Evolutionary conservation across 495 filamentous ascomycete species (phyloP), one percentile per base, ranked within the genome.

Genomic region (Friedmanniomyces endolithicus): DNA sequence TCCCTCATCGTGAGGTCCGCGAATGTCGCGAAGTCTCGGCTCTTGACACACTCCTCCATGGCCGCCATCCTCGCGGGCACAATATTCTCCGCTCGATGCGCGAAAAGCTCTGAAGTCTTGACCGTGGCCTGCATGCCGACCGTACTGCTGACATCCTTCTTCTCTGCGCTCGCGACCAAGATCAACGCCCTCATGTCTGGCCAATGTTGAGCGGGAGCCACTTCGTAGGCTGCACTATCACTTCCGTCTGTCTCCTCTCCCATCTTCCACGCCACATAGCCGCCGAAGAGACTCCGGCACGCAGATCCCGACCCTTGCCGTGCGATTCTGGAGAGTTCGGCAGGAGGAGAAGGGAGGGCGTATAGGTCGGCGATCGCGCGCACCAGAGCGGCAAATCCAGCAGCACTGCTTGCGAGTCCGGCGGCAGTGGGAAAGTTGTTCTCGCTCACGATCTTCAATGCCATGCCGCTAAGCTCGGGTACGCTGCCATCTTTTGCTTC

Each of bases 341-440:
- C 79, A 0, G 89, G 84, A 1, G 82, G 79, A 48, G 84, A 75
- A 0, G 84, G 83, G 1, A 98, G 81, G 64, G 84, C 73, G 72
- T 96, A 98, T 29, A 98, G 78, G 66, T 96, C 76, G 14, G 94
- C 92, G 58, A 98, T 87, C 39, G 88, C 88, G 44, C 90, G 81
- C 39, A 97, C 89, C 0, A 98, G 80, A 14, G 92, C 92, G 16
- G 92, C 92, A 65, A 97, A 97, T 34, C 92, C 92, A 4, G 92
- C 92, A 14, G 92, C 92, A 0, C 86, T 92, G 46, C 81, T 86
- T 23, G 92, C 92, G 19, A 98, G 82, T 16, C 92, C 92, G n/a
- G 92, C 92, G 27, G 92, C 92, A 23, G 92, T 98, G 50, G 92
- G 92, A 79, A 98, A 98, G 75, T 98, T 98, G 78, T 98, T 98